phyloP scores from a whole-genome alignment of 176 grass and related monocot species.

The Lolium perenne region DNA sequence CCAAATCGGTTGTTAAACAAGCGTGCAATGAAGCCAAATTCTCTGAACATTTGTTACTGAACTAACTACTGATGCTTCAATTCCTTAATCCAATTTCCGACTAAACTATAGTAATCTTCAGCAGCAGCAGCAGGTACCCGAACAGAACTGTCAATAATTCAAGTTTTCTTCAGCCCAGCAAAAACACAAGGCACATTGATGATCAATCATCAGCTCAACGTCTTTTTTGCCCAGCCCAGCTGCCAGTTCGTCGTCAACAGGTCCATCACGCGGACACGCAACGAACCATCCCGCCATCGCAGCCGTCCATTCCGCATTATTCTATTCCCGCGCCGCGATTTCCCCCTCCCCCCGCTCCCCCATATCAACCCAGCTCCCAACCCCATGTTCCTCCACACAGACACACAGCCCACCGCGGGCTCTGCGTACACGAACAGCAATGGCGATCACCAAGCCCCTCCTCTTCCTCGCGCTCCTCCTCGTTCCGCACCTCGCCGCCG shows the following conservation, averaged over 20 bases:
- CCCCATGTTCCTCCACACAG: background rate
- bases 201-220: slow-evolving; percentile 10
- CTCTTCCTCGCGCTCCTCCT: slow-evolving; percentile 41
- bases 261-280: slow-evolving; percentile 49
- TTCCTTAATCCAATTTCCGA: background rate
- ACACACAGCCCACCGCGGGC: slow-evolving; percentile 21
- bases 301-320: slow-evolving; percentile 31
- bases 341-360: background rate
- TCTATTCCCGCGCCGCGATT: slow-evolving; percentile 25
- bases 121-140: background rate
- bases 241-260: background rate
- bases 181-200: background rate
- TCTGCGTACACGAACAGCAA: slow-evolving; percentile 41
- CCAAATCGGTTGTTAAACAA: background rate
- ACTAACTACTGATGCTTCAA: background rate
- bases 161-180: background rate
- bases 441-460: slow-evolving; percentile 31
- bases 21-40: background rate
- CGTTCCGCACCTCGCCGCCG: slow-evolving; percentile 28
- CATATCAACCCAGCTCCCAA: slow-evolving; percentile 8
- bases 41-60: background rate
- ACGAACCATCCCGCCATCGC: slow-evolving; percentile 9
- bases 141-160: background rate
- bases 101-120: background rate
- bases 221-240: background rate